A percentile compares a stretch with the other conserved stretches of the same genome.
Evolutionary conservation across 1,284 basidiomycete genomes (phyloP).

Genomic region (Irpex sp.): DNA sequence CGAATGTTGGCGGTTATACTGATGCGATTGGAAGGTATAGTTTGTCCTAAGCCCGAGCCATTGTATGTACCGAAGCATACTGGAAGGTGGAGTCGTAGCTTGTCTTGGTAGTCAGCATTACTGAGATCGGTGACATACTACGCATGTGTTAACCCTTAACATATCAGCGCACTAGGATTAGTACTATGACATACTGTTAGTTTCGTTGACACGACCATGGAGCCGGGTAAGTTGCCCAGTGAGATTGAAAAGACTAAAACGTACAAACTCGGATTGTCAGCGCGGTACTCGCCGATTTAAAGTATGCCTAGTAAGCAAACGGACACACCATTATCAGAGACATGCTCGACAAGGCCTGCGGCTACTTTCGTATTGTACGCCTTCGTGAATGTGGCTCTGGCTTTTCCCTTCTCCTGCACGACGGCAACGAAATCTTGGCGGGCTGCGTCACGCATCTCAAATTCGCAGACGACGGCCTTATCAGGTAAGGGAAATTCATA

Average conservation of each 20-base stretch:
- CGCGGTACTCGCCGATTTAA: conserved; percentile 9
- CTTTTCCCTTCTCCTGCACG: conserved; percentile 45
- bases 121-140: conserved; percentile 38
- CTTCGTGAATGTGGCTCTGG: conserved; percentile 36
- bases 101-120: conserved; percentile 42
- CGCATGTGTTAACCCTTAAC: not conserved
- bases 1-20: conserved; percentile 8
- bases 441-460: conserved; percentile 40
- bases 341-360: conserved; percentile 45
- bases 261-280: not conserved
- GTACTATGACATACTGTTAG: conserved; percentile 34
- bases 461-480: conserved; percentile 45
- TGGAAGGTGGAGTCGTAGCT: conserved; percentile 49
- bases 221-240: conserved; percentile 45
- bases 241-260: conserved; percentile 52
- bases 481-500: conserved; percentile 62
- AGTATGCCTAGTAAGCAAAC: not conserved
- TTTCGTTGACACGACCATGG: conserved; percentile 35
- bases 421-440: conserved; percentile 39
- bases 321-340: conserved; percentile 47
- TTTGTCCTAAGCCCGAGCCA: conserved; percentile 28
- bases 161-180: not conserved
- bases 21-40: conserved; percentile 5
- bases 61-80: conserved; percentile 47
- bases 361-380: conserved; percentile 38